Conservation (phyloP, 257 asterid genomes). For the Solanum raphanifolium region DNA sequence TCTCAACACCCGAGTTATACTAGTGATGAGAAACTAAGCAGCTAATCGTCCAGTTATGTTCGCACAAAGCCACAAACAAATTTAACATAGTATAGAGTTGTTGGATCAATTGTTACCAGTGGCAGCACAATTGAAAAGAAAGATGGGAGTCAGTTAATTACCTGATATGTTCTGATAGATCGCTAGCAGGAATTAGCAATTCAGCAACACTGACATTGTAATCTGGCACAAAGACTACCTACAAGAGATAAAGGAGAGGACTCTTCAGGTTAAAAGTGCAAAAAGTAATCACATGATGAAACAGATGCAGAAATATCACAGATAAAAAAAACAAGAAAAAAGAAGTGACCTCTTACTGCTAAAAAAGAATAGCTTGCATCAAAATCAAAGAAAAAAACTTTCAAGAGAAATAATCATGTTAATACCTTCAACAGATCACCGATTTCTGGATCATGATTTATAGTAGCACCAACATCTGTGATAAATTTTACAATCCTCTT, state of each 20-base stretch:
- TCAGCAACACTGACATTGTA: slow-evolving; percentile 86
- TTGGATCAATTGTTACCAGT: neutral
- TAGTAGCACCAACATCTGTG: slow-evolving; percentile 49
- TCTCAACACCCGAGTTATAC: neutral
- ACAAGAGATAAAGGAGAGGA: slow-evolving; percentile 1
- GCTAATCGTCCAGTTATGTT: neutral
- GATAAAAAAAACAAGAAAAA: neutral
- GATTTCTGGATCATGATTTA: slow-evolving; percentile 51
- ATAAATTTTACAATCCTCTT: slow-evolving; percentile 50
- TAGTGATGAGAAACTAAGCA: neutral
- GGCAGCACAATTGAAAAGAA: neutral
- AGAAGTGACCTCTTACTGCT: neutral
- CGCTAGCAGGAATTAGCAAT: slow-evolving; percentile 69
- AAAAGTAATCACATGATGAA: neutral
- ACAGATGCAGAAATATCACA: neutral
- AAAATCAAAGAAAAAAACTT: neutral
- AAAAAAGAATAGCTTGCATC: neutral
- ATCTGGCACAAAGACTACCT: slow-evolving; percentile 79
- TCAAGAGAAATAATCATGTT: neutral
- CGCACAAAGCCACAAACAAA: neutral
- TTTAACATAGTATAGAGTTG: neutral
- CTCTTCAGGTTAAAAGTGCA: neutral
- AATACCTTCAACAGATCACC: slow-evolving; percentile 47
- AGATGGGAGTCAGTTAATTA: slow-evolving; percentile 8
- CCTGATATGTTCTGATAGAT: slow-evolving; percentile 88